Evolutionary conservation across 2,329 filamentous ascomycete genomes (phyloP).

Genomic region (Clonostachys chloroleuca): DNA sequence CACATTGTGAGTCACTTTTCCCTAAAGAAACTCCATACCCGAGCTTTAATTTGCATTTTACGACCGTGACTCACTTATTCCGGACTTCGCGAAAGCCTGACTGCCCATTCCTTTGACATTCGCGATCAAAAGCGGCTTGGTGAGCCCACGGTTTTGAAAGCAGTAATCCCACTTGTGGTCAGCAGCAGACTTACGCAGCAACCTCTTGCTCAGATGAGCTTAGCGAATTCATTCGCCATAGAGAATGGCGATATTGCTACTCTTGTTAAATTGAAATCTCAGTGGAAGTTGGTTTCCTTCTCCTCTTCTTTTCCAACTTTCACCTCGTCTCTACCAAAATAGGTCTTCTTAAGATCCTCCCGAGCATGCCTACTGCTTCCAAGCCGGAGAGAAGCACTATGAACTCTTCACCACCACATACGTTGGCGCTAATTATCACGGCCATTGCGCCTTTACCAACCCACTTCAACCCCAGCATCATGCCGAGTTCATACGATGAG

Average conservation of each 20-base stretch:
- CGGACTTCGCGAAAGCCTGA: no score
- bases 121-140: no score
- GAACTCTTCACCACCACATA: constrained; percentile 5
- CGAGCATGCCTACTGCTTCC: constrained; percentile 2
- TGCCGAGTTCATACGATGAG: constrained; percentile 1
- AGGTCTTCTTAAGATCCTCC: constrained; percentile 1
- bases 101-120: no score
- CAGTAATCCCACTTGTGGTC: neutral
- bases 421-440: constrained; percentile 2
- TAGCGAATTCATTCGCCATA: constrained; percentile 3
- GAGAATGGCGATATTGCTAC: constrained; percentile 1
- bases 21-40: no score
- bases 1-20: no score
- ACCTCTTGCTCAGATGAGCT: neutral
- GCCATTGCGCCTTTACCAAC: constrained; percentile 2
- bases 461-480: constrained; percentile 1
- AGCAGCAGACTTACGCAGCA: constrained; percentile 2
- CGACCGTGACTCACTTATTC: no score
- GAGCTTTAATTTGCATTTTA: no score
- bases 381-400: constrained; percentile 4
- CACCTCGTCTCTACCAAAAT: constrained; percentile 1
- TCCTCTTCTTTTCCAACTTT: constrained; percentile 1
- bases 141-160: neutral
- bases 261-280: constrained; percentile 2
- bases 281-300: neutral